phyloP scores from a whole-genome alignment of 208 protist species.

The Crithidia fasciculata region DNA sequence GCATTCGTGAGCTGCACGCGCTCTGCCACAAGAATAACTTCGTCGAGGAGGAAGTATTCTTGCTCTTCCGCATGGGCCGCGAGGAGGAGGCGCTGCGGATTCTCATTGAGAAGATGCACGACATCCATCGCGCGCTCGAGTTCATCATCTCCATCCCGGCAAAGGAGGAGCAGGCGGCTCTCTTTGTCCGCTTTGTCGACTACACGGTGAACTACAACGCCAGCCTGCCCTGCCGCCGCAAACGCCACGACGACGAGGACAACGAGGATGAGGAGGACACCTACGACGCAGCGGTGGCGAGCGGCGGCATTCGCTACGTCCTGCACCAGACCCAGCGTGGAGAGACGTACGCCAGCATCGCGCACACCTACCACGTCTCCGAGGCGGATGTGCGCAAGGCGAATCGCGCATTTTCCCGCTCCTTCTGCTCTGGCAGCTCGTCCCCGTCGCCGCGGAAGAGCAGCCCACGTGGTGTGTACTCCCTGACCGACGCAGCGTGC shows the following conservation, averaged over 20 bases:
- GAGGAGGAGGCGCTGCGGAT: slow-evolving; percentile 80
- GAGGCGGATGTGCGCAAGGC: slow-evolving; percentile 28
- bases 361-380: slow-evolving; percentile 48
- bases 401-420: slow-evolving; percentile 1
- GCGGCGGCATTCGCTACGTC: slow-evolving; percentile 36
- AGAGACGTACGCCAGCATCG: slow-evolving; percentile 61
- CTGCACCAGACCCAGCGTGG: slow-evolving; percentile 40
- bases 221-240: slow-evolving; percentile 30
- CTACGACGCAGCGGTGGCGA: slow-evolving; percentile 20
- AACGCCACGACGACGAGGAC: slow-evolving; percentile 11
- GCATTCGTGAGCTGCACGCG: slow-evolving; percentile 69
- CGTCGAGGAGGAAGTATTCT: slow-evolving; percentile 74
- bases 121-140: slow-evolving; percentile 30
- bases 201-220: slow-evolving; percentile 46
- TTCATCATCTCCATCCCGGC: slow-evolving; percentile 41
- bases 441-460: not conserved
- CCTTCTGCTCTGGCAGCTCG: not conserved
- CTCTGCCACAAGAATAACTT: slow-evolving; percentile 71
- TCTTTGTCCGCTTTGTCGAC: slow-evolving; percentile 63
- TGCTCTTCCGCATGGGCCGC: slow-evolving; percentile 75
- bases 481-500: not conserved
- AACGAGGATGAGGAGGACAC: slow-evolving; percentile 2
- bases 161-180: slow-evolving; percentile 55
- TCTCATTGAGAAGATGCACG: slow-evolving; percentile 53
- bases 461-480: slow-evolving; percentile 1